Base-by-base conservation (phyloP, 1,284 basidiomycete species). In the Cryptococcus sp. region DNA sequence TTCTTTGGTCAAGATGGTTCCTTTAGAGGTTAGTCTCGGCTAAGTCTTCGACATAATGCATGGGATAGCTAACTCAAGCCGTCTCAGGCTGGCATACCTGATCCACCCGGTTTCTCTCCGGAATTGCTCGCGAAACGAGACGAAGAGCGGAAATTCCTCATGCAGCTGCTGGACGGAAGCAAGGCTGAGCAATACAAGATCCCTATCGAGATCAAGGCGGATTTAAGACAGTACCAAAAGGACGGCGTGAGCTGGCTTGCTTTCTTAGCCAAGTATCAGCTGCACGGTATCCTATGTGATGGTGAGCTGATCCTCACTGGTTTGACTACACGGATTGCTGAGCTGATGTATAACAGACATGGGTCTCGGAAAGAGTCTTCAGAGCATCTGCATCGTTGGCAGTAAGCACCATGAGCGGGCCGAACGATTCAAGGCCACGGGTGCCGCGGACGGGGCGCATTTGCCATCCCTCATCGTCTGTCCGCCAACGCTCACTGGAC, bases 241-340 rank as follows among this genome's bases (percentile, higher is more conserved):
- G 96, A 99, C 62, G 96, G 96, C 47, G 91, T 99, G 67, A 98
- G 93, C 77, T 99, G 96, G 96, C 83, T 99, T 48, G 96, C 96
- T 0, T 99, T 99, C 82, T 83, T 99, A 45, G 90, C 93, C 30
- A 81, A 95, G 77, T 98, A 95, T 72, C 96, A 99, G 75, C 80
- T 99, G 5, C 96, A 99, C 76, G 96, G 96, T 20, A 93, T 99
- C 67, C 86, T 99, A 30, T 99, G 96, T 76, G 96, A 99, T 75
- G 95, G 93, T 91, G 69, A 71, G 87, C 69, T 46, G 1, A 10
- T n/a, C 8, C 10, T 10, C 30, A 2, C 3, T 10, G 8, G 10
- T 10, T 2, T 35, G 30, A 35, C 8, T 3, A 10, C 30, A 13
- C 30, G 8, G 8, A 5, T 8, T 10, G 30, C 30, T 35, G 30